A percentile compares a stretch with the other conserved stretches of the same genome.
These are phyloP conservation scores for Vitis rupestris DNA, from an alignment of 164 flowering plant species.

Conservation along the genomic window DNA sequence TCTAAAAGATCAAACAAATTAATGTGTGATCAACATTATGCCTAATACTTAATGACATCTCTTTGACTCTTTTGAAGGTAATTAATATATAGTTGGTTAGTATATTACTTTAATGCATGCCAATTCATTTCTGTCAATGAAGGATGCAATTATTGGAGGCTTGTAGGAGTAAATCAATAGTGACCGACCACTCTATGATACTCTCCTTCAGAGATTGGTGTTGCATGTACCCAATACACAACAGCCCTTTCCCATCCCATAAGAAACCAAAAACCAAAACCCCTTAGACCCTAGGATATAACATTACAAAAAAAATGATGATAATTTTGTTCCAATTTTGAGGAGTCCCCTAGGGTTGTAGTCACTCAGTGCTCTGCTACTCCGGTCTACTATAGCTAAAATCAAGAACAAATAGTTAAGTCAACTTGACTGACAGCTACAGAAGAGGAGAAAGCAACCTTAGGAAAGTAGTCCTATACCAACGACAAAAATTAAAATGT, in stretches of 20 bases:
- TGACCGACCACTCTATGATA: too few relatives aligned
- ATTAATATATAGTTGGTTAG: background rate
- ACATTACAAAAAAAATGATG: too few relatives aligned
- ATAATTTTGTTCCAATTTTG: too few relatives aligned
- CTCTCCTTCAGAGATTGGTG: too few relatives aligned
- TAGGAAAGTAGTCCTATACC: slow-evolving; percentile 7
- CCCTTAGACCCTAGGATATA: too few relatives aligned
- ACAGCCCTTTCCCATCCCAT: too few relatives aligned
- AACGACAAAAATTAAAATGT: slow-evolving; percentile 10
- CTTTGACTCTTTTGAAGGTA: background rate
- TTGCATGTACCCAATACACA: too few relatives aligned
- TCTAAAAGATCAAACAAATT: background rate
- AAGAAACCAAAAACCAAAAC: too few relatives aligned
- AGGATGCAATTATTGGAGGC: background rate
- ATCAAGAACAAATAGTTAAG: background rate
- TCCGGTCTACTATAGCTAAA: too few relatives aligned
- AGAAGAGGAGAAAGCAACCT: slow-evolving; percentile 6
- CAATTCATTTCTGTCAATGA: background rate
- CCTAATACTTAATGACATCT: background rate
- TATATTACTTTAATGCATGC: background rate
- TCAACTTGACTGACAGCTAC: background rate
- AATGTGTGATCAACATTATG: background rate
- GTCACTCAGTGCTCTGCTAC: too few relatives aligned
- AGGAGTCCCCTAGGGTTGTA: too few relatives aligned
- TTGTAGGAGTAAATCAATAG: too few relatives aligned